Base-by-base conservation (phyloP, 495 filamentous ascomycete genomes). In the Aspergillus sparsus region DNA sequence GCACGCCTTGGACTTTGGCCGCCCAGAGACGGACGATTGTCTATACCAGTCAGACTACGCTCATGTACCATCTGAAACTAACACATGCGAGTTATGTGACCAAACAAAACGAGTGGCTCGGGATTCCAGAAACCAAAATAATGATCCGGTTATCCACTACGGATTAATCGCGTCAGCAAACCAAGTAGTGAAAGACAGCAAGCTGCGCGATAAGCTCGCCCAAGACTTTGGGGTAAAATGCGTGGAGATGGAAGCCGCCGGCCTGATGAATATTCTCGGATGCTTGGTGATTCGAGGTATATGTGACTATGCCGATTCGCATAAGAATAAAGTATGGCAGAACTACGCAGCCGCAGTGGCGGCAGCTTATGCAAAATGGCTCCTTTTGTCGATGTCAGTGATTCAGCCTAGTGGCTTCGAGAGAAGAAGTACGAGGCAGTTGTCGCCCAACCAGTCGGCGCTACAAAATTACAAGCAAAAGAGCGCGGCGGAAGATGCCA, bases 181-280 rank as follows among this genome's bases (percentile, higher is more conserved):
- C 31, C 62, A 63, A 52, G 63, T 68, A 0, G 66, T 68, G 50
- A 63, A 62, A 31, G 18, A 57, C 52, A 63, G 35, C 13, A 8
- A 31, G 15, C 41, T 32, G 0, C 46, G 63, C 35, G 63, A 68
- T 47, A 10, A 36, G 31, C 31, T 77, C 11, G 59, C 62, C 16
- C 34, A 42, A 55, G 41, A 67, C 12, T n/a, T 61, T 0, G 56
- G 65, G 21, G 62, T 79, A 13, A 52, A 78, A 0, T 80, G 74
- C 53, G 76, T 82, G 42, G 77, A 81, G 47, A 82, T 78, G 72
- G 79, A 83, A 57, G 71, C 73, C 13, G 80, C 77, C 7, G 78
- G 78, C 1, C 45, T 81, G 11, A 70, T 73, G 66, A 60, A 68
- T 21, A 47, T n/a, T 7, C 33, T 68, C 2, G 67, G 62, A 21